These are phyloP conservation scores for Ophiostoma australiae DNA, from an alignment of 2,329 filamentous ascomycete genomes.

Conservation along the genomic window DNA sequence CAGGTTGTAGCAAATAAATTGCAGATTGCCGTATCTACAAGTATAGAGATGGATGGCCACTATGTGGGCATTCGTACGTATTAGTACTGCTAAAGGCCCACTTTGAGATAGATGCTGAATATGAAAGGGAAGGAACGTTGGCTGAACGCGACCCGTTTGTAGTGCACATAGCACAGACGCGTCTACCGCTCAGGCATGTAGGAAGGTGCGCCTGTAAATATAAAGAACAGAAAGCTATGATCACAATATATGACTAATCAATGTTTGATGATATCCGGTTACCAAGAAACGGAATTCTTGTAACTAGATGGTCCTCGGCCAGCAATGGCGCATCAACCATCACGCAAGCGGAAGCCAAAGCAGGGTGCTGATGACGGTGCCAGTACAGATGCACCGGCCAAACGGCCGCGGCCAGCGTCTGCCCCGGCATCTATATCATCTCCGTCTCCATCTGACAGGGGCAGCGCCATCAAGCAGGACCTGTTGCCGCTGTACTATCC, in stretches of 20 bases:
- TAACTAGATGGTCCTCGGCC: not conserved
- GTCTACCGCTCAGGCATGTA: not conserved
- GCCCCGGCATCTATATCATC: not conserved
- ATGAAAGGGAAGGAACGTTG: not conserved
- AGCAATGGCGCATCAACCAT: not conserved
- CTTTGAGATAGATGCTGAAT: not conserved
- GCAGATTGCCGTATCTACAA: not conserved
- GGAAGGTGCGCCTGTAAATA: not conserved
- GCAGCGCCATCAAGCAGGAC: conserved; percentile 45
- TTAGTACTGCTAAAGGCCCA: not conserved
- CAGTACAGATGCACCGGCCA: not conserved
- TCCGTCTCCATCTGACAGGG: not conserved
- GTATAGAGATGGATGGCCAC: not conserved
- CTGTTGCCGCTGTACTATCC: conserved; percentile 66
- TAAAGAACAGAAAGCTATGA: not conserved
- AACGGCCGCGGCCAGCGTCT: not conserved
- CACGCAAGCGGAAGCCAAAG: not conserved
- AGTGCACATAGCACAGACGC: not conserved
- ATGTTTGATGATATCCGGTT: not conserved
- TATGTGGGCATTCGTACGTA: not conserved
- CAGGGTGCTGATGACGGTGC: not conserved
- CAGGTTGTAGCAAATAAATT: not conserved
- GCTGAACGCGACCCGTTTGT: not conserved
- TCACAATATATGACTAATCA: not conserved
- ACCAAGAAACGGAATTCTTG: not conserved